Percentiles rank a stretch among this genome's conserved stretches.
Conservation (phyloP, 2,329 filamentous ascomycete species). For the Shiraia bambusicola region DNA sequence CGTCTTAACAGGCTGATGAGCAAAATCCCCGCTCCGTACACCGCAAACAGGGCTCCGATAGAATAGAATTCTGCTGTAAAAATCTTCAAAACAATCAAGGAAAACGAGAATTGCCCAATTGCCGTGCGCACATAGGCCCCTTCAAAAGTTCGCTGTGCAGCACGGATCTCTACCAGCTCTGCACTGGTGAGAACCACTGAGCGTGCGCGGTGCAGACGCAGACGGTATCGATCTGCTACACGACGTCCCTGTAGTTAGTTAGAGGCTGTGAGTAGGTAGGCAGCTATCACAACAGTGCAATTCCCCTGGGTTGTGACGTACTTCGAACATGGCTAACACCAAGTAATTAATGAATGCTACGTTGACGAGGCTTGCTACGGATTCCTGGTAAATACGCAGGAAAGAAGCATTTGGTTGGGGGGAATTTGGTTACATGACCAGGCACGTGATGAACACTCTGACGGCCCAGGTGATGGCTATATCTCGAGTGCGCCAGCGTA, state of each 20-base stretch:
- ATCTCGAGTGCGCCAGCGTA: too few relatives aligned
- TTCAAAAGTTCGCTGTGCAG: constrained; percentile 94
- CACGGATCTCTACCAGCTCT: constrained; percentile 91
- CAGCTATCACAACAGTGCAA: too few relatives aligned
- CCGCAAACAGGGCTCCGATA: constrained; percentile 92
- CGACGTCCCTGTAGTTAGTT: constrained; percentile 55
- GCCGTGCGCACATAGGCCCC: constrained; percentile 95
- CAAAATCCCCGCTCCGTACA: constrained; percentile 84
- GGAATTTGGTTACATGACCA: too few relatives aligned
- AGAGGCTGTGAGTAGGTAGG: background rate
- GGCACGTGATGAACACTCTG: too few relatives aligned
- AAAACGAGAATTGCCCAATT: constrained; percentile 91
- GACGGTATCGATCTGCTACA: constrained; percentile 71
- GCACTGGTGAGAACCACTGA: constrained; percentile 78
- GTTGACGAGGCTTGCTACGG: too few relatives aligned
- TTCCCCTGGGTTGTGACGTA: too few relatives aligned
- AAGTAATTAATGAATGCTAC: background rate
- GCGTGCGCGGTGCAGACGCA: constrained; percentile 80
- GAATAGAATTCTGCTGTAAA: constrained; percentile 96
- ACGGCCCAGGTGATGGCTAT: too few relatives aligned
- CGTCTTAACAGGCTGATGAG: constrained; percentile 81
- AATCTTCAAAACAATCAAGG: constrained; percentile 91
- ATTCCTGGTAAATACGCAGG: too few relatives aligned
- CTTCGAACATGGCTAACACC: constrained; percentile 20
- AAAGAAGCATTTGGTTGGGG: too few relatives aligned